These are phyloP conservation scores for Phaseolus lunatus DNA, from an alignment of 306 rosid species.

Conservation along the genomic window DNA sequence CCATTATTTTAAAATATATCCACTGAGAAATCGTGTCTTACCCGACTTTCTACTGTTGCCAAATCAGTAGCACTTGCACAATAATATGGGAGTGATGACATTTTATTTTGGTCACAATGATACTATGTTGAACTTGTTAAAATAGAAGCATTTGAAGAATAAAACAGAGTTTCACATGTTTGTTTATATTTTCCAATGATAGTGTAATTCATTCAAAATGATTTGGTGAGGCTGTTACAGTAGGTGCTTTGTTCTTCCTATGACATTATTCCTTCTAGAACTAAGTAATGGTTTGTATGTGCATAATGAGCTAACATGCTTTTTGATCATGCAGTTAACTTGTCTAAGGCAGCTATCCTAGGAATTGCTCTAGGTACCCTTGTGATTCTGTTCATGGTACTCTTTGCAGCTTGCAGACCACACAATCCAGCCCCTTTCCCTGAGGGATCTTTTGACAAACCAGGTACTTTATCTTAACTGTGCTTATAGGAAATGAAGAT, in stretches of 20 bases:
- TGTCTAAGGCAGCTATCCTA: constrained; percentile 79
- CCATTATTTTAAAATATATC: too few relatives aligned
- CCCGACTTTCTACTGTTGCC: too few relatives aligned
- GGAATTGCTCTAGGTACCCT: constrained; percentile 85
- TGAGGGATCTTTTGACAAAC: constrained; percentile 77
- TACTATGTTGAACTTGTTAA: not conserved
- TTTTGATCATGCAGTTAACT: constrained; percentile 52
- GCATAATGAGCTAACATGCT: not conserved
- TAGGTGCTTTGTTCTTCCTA: not conserved
- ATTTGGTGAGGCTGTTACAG: not conserved
- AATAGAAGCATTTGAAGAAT: not conserved
- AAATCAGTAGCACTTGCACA: too few relatives aligned
- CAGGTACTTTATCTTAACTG: constrained; percentile 54
- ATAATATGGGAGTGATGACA: too few relatives aligned
- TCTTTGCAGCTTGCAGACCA: constrained; percentile 71
- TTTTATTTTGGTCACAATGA: too few relatives aligned
- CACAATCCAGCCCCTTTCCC: constrained; percentile 63
- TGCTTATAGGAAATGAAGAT: constrained; percentile 1
- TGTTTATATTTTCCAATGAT: not conserved
- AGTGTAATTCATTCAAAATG: not conserved
- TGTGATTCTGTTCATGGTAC: constrained; percentile 74
- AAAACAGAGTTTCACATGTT: not conserved
- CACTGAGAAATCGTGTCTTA: too few relatives aligned
- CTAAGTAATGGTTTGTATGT: not conserved
- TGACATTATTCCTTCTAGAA: not conserved